Evolutionary conservation across 495 filamentous ascomycete genomes (phyloP).

Genomic region (Penicillium tannophilum): DNA sequence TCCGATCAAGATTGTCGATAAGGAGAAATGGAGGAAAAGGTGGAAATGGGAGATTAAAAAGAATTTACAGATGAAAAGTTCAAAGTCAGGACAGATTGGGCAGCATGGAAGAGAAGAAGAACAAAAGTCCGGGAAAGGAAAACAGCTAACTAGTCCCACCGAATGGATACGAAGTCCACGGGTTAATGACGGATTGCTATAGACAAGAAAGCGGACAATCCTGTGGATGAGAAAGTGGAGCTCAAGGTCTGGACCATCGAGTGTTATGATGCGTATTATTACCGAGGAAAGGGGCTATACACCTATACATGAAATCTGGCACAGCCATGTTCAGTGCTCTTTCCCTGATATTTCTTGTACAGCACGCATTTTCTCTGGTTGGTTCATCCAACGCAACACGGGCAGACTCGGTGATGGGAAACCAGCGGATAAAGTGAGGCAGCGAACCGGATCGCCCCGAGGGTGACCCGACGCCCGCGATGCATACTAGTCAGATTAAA

Average conservation of each 20-base stretch:
- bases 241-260: background rate
- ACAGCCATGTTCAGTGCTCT: background rate
- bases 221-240: background rate
- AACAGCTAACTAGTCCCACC: slow-evolving; percentile 4
- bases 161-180: background rate
- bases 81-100: slow-evolving; percentile 12
- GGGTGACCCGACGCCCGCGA: slow-evolving; percentile 18
- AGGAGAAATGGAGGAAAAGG: slow-evolving; percentile 1
- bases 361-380: background rate
- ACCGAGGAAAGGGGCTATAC: background rate
- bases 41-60: background rate
- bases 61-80: background rate
- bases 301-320: background rate
- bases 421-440: slow-evolving; percentile 43
- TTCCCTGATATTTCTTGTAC: background rate
- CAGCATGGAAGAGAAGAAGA: slow-evolving; percentile 12
- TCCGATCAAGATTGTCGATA: slow-evolving; percentile 1
- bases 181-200: background rate
- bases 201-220: slow-evolving; percentile 5
- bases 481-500: slow-evolving; percentile 4
- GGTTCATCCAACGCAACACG: slow-evolving; percentile 2
- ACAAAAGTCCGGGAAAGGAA: slow-evolving; percentile 14
- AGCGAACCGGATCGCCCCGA: slow-evolving; percentile 48
- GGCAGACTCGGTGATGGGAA: slow-evolving; percentile 17
- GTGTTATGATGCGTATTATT: background rate